Evolutionary conservation across 2,329 filamentous ascomycete genomes (phyloP).

Genomic region (Hypoxylon sp.): DNA sequence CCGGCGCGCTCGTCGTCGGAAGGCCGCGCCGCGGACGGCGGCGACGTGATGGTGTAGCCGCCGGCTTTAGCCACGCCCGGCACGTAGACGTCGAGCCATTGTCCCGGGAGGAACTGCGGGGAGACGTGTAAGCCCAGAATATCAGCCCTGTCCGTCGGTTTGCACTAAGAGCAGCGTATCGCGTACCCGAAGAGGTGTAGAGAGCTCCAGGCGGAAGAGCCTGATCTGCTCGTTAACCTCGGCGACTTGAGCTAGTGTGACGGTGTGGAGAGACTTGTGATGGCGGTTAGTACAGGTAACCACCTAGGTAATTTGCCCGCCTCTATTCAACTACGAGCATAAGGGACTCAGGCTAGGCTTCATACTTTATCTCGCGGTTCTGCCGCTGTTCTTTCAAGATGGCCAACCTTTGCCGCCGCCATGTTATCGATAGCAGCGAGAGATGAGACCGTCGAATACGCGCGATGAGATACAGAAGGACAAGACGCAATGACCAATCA

Average conservation of each 20-base stretch:
- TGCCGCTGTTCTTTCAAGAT: constrained; percentile 75
- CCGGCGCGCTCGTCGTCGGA: constrained; percentile 34
- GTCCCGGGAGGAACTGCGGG: constrained; percentile 79
- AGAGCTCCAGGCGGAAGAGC: constrained; percentile 70
- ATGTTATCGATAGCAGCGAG: constrained; percentile 18
- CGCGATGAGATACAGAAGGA: background rate
- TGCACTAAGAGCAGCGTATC: background rate
- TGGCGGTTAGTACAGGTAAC: constrained; percentile 4
- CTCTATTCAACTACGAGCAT: background rate
- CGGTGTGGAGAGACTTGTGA: constrained; percentile 62
- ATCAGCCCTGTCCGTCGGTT: background rate
- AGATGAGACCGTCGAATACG: background rate
- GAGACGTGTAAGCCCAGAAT: background rate
- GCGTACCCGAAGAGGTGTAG: constrained; percentile 57
- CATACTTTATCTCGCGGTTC: constrained; percentile 72
- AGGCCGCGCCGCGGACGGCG: constrained; percentile 63
- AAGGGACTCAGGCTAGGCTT: background rate
- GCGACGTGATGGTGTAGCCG: constrained; percentile 87
- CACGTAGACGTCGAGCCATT: constrained; percentile 87
- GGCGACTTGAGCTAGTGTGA: constrained; percentile 67
- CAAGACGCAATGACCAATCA: background rate
- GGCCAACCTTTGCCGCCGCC: constrained; percentile 50
- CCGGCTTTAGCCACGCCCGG: constrained; percentile 74
- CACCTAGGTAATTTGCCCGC: too few species aligned
- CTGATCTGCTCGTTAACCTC: constrained; percentile 73